phyloP scores from a whole-genome alignment of 345 rosid species.

The Aquilaria yunnanensis region DNA sequence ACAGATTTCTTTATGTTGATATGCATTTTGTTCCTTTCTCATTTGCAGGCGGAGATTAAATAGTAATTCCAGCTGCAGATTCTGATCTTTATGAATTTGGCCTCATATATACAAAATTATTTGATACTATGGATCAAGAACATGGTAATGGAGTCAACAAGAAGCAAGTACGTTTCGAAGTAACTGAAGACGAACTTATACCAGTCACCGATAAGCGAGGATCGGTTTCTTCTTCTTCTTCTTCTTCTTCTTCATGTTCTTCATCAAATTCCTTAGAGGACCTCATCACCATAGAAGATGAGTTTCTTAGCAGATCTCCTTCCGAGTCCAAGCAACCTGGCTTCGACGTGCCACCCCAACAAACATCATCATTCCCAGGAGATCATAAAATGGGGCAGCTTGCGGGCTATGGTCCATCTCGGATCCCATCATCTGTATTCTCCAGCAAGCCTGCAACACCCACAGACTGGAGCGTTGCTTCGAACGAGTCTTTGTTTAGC shows the following conservation, averaged over 20 bases:
- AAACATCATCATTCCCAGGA: background rate
- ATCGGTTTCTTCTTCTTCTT: constrained; percentile 16
- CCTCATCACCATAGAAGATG: constrained; percentile 10
- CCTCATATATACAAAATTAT: background rate
- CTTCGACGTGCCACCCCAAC: constrained; percentile 10
- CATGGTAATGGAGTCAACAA: constrained; percentile 5
- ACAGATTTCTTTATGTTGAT: too few relatives aligned
- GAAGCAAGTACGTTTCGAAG: constrained; percentile 11
- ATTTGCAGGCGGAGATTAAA: too few relatives aligned
- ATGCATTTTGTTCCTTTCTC: too few relatives aligned
- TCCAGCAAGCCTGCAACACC: constrained; percentile 30
- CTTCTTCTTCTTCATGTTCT: constrained; percentile 8
- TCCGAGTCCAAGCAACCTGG: background rate
- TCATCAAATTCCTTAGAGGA: constrained; percentile 22
- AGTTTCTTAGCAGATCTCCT: background rate
- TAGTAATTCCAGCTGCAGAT: too few relatives aligned
- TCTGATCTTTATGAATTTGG: background rate
- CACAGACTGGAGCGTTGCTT: constrained; percentile 78
- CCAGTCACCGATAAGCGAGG: background rate
- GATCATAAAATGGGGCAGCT: constrained; percentile 3
- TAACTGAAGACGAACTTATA: constrained; percentile 1
- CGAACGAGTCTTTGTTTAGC: constrained; percentile 87
- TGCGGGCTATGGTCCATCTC: constrained; percentile 47
- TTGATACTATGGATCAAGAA: constrained; percentile 2
- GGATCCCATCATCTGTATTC: constrained; percentile 72